These are phyloP conservation scores for Saccharomycopsis schoenii DNA, from an alignment of 805 yeast genomes.

Conservation along the genomic window DNA sequence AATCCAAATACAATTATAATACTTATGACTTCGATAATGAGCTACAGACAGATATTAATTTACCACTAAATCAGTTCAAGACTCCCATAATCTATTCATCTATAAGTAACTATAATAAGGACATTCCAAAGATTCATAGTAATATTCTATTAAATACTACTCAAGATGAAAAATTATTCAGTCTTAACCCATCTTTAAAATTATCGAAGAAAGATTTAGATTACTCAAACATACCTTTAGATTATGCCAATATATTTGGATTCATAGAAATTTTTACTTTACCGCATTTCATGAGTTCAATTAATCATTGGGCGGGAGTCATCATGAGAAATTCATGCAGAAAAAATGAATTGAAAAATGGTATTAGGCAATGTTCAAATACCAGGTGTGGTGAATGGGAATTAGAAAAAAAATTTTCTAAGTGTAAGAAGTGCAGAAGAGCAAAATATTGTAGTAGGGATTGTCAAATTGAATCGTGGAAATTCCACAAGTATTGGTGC, in stretches of 20 bases:
- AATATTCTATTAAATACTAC: conserved; percentile 4
- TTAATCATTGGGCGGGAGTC: conserved; percentile 96
- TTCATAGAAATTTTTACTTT: conserved; percentile 85
- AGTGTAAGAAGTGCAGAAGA: conserved; percentile 87
- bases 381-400: conserved; percentile 95
- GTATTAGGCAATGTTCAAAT: conserved; percentile 90
- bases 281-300: conserved; percentile 57
- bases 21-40: conserved; percentile 24
- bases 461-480: conserved; percentile 90
- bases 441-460: conserved; percentile 91
- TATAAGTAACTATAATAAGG: conserved; percentile 12
- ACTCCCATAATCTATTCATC: conserved; percentile 12
- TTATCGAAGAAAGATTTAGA: conserved; percentile 30
- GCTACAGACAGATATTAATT: conserved; percentile 18
- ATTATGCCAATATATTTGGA: conserved; percentile 66
- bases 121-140: conserved; percentile 12
- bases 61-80: conserved; percentile 15
- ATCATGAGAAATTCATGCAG: conserved; percentile 94
- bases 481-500: conserved; percentile 92
- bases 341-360: conserved; percentile 76
- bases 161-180: conserved; percentile 25
- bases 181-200: conserved; percentile 33
- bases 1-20: conserved; percentile 36
- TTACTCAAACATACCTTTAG: conserved; percentile 35
- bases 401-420: conserved; percentile 78